phyloP scores from a whole-genome alignment of 495 filamentous ascomycete species.

The Bacidia rubella region DNA sequence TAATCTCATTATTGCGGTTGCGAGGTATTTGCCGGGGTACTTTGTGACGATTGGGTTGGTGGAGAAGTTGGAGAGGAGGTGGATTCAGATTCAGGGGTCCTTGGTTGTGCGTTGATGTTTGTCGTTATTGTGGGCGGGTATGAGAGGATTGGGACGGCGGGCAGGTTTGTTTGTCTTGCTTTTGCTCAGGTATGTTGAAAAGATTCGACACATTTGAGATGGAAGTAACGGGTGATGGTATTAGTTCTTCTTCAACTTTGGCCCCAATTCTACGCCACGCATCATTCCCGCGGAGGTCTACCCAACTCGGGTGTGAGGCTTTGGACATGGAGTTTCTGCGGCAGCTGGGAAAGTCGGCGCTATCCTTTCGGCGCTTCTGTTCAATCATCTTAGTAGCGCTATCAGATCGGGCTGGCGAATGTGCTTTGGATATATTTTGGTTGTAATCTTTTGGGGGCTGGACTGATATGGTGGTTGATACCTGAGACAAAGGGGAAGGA shows the following conservation, averaged over 20 bases:
- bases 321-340: conserved; percentile 19
- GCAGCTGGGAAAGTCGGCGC: conserved; percentile 21
- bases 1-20: conserved; percentile 25
- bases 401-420: conserved; percentile 17
- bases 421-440: conserved; percentile 24
- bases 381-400: conserved; percentile 16
- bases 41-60: conserved; percentile 26
- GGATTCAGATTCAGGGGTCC: conserved; percentile 23
- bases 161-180: conserved; percentile 22
- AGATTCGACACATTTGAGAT: neutral
- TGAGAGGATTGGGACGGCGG: conserved; percentile 21
- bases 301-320: conserved; percentile 20
- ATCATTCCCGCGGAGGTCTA: conserved; percentile 22
- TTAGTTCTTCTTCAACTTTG: conserved; percentile 19
- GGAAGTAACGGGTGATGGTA: neutral
- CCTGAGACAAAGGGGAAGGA: conserved; percentile 20
- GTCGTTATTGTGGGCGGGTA: conserved; percentile 25
- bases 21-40: conserved; percentile 27
- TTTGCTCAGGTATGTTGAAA: conserved; percentile 17
- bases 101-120: conserved; percentile 22
- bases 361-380: conserved; percentile 20
- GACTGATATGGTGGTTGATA: conserved; percentile 18
- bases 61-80: conserved; percentile 22
- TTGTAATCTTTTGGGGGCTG: conserved; percentile 18
- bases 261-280: conserved; percentile 24